A percentile compares a stretch with the other conserved stretches of the same genome.
phyloP scores from a whole-genome alignment of 805 yeast genomes.

The Candida alai region DNA sequence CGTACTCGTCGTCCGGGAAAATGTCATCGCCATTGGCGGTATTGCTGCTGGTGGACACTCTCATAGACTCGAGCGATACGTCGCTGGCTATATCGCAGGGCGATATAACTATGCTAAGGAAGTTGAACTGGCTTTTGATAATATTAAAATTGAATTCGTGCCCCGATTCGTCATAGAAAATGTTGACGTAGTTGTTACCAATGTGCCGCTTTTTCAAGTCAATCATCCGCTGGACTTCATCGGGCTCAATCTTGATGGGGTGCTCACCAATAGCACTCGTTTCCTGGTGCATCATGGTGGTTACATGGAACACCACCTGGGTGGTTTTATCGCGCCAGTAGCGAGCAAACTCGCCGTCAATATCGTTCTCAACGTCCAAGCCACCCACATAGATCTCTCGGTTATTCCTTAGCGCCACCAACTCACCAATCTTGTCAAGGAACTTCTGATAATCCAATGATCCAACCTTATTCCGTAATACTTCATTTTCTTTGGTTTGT shows the following conservation, averaged over 20 bases:
- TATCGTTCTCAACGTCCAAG: slow-evolving; percentile 61
- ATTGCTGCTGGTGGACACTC: slow-evolving; percentile 6
- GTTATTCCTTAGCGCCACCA: slow-evolving; percentile 52
- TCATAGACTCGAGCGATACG: slow-evolving; percentile 4
- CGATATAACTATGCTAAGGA: slow-evolving; percentile 71
- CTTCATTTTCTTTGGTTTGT: slow-evolving; percentile 60
- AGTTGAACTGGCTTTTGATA: slow-evolving; percentile 76
- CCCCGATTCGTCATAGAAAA: slow-evolving; percentile 74
- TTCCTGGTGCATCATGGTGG: slow-evolving; percentile 88
- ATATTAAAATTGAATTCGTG: slow-evolving; percentile 62
- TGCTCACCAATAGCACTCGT: slow-evolving; percentile 42
- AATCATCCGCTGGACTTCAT: slow-evolving; percentile 16
- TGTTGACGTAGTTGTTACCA: slow-evolving; percentile 80
- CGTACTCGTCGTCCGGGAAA: background rate
- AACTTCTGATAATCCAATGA: slow-evolving; percentile 61
- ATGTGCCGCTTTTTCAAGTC: slow-evolving; percentile 76
- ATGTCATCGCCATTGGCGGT: slow-evolving; percentile 1
- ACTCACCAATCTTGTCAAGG: slow-evolving; percentile 52
- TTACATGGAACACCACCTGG: slow-evolving; percentile 73
- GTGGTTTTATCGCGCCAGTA: slow-evolving; percentile 68
- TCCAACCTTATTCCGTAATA: slow-evolving; percentile 61
- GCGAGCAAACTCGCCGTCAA: slow-evolving; percentile 73
- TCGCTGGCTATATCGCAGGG: slow-evolving; percentile 44
- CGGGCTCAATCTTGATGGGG: slow-evolving; percentile 25
- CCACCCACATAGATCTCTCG: slow-evolving; percentile 69